These are phyloP conservation scores for Ceratocystis cubensis DNA, from an alignment of 2,329 filamentous ascomycete genomes.

Conservation along the genomic window DNA sequence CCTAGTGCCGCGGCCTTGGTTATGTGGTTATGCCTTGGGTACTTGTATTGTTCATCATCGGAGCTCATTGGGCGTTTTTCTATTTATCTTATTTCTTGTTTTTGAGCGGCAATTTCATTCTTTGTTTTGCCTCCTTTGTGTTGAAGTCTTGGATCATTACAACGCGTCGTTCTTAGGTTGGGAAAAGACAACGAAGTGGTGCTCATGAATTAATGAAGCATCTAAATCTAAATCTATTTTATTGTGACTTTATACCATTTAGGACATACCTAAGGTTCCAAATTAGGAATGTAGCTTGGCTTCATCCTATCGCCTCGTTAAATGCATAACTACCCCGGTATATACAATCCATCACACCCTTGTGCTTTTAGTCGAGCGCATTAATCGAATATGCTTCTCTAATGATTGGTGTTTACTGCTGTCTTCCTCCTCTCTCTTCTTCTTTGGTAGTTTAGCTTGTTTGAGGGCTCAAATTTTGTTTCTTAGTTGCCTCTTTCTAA, in stretches of 20 bases:
- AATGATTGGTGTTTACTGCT: background rate
- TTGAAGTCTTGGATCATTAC: background rate
- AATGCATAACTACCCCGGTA: background rate
- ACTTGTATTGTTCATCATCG: background rate
- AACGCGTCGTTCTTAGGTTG: background rate
- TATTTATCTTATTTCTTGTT: conserved; percentile 5
- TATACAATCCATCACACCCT: background rate
- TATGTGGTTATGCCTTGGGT: conserved; percentile 12
- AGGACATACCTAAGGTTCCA: background rate
- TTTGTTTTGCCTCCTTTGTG: background rate
- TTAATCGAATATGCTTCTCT: background rate
- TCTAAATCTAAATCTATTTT: background rate
- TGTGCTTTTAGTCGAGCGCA: background rate
- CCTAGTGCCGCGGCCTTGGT: background rate
- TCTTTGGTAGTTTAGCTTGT: background rate
- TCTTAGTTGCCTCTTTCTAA: background rate
- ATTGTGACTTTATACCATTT: background rate
- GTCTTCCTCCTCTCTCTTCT: background rate
- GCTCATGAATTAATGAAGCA: background rate
- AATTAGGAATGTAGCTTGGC: conserved; percentile 4
- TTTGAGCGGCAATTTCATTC: background rate
- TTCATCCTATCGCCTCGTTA: background rate
- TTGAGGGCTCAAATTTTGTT: background rate
- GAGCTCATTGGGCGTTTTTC: background rate
- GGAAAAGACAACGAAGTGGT: background rate